phyloP scores from a whole-genome alignment of 192 early-diverging fungal genomes.

The Podila minutissima region DNA sequence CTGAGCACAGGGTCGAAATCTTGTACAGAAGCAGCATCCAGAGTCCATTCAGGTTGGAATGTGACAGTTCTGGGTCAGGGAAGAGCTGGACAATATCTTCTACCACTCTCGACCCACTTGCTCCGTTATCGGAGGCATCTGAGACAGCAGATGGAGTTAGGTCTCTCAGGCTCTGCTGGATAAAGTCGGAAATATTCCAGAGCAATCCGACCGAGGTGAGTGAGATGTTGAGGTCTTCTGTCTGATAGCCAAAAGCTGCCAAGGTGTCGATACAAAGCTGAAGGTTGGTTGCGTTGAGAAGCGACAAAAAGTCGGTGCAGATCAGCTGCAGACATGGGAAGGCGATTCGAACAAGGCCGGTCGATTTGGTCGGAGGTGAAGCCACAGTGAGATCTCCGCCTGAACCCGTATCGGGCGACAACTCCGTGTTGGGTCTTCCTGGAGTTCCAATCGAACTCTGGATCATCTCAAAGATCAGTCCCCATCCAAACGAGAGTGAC shows the following conservation, averaged over 20 bases:
- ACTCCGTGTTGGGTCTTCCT: slow-evolving; percentile 9
- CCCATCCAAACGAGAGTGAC: slow-evolving; percentile 85
- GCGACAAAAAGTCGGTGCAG: slow-evolving; percentile 92
- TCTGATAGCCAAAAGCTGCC: slow-evolving; percentile 82
- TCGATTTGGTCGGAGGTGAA: slow-evolving; percentile 13
- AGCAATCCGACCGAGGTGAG: slow-evolving; percentile 91
- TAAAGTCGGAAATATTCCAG: slow-evolving; percentile 93
- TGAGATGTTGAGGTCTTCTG: slow-evolving; percentile 93
- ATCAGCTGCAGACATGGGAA: slow-evolving; percentile 96
- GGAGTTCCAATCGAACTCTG: slow-evolving; percentile 56
- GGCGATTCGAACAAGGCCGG: slow-evolving; percentile 75
- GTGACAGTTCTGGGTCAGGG: slow-evolving; percentile 48
- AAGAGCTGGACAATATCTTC: slow-evolving; percentile 50
- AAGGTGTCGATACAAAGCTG: slow-evolving; percentile 85
- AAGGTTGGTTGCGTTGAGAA: slow-evolving; percentile 78
- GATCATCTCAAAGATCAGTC: slow-evolving; percentile 91
- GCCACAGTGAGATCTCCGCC: slow-evolving; percentile 2
- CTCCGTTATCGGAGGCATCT: not conserved
- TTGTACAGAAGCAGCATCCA: slow-evolving; percentile 93
- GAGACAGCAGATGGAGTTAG: slow-evolving; percentile 9
- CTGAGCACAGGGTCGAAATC: slow-evolving; percentile 85
- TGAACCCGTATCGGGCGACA: not conserved
- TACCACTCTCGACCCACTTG: slow-evolving; percentile 3
- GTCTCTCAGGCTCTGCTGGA: slow-evolving; percentile 77
- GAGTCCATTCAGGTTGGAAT: slow-evolving; percentile 64